Base-by-base conservation (phyloP, 768 basidiomycete species). In the Trametes meyenii region DNA sequence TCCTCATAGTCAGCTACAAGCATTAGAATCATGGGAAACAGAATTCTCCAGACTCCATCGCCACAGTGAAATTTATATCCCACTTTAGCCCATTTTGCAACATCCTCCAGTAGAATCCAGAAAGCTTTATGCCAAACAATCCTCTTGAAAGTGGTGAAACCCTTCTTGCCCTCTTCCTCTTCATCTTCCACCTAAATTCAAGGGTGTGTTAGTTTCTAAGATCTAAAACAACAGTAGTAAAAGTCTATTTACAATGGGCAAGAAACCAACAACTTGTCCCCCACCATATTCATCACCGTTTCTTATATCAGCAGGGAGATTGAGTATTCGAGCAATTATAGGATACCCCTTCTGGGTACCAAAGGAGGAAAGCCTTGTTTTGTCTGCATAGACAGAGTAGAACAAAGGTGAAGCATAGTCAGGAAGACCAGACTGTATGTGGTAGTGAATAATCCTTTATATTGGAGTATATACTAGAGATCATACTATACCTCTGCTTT, bases 51-150 rank as follows among this genome's bases (percentile, higher is more conserved):
- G 12, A 42, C 14, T 7, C 26, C 40, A 19, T 59, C 58, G 1
- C 58, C 58, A 35, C 58, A 59, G 19, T 43, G 11, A n/a, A 50
- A 11, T 24, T 39, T 35, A 29, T 23, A 36, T 21, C 55, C 43
- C 2, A 46, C 24, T 21, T 40, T 52, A 5, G 17, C 21, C 19
- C 10, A 50, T 12, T 11, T 13, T 36, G 35, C 39, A 17, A 21
- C 8, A 61, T 66, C 11, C 73, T 62, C 24, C 80, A 75, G 0
- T 72, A 62, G n/a, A n/a, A n/a, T n/a, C n/a, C n/a, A n/a, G n/a
- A n/a, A n/a, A n/a, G n/a, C n/a, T n/a, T n/a, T n/a, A n/a, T 81
- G 80, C 77, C 78, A 80, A 2, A 80, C 62, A 36, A 49, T 24
- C 14, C 55, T 42, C 23, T 63, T 46, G 2, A 21, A 42, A 2